Percentiles rank a stretch among this genome's conserved stretches.
These are phyloP conservation scores for Termitomyces sp. DNA, from an alignment of 1,284 basidiomycete species.

Conservation along the genomic window DNA sequence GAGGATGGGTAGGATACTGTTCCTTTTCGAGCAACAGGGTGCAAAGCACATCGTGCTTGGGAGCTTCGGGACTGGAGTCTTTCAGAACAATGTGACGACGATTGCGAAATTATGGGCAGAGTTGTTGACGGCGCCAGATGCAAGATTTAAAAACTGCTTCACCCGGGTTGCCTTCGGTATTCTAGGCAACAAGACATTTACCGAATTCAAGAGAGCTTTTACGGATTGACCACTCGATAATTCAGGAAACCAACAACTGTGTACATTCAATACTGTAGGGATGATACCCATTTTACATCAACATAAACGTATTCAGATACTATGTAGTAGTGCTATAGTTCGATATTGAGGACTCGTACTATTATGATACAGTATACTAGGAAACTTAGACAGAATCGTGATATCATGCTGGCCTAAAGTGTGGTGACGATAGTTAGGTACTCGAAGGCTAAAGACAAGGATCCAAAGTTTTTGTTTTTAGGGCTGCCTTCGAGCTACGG, in stretches of 20 bases:
- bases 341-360: not conserved
- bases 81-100: conserved; percentile 52
- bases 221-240: not conserved
- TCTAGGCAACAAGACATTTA: conserved; percentile 46
- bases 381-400: too few species aligned
- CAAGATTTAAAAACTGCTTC: conserved; percentile 50
- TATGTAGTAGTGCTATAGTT: not conserved
- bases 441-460: too few species aligned
- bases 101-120: conserved; percentile 62
- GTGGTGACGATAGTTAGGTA: too few species aligned
- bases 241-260: not conserved
- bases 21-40: conserved; percentile 56
- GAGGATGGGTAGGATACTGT: conserved; percentile 61
- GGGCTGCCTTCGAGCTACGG: too few species aligned
- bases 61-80: conserved; percentile 73
- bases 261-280: not conserved
- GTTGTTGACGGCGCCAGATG: conserved; percentile 38
- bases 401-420: too few species aligned
- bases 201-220: conserved; percentile 37
- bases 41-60: conserved; percentile 59
- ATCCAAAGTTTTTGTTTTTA: too few species aligned
- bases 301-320: not conserved
- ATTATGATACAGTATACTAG: too few species aligned
- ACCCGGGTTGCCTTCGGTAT: conserved; percentile 58
- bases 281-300: not conserved